Percentiles rank a stretch among this genome's conserved stretches.
phyloP scores from a whole-genome alignment of 805 yeast species.

The Yamadazyma philogaea region DNA sequence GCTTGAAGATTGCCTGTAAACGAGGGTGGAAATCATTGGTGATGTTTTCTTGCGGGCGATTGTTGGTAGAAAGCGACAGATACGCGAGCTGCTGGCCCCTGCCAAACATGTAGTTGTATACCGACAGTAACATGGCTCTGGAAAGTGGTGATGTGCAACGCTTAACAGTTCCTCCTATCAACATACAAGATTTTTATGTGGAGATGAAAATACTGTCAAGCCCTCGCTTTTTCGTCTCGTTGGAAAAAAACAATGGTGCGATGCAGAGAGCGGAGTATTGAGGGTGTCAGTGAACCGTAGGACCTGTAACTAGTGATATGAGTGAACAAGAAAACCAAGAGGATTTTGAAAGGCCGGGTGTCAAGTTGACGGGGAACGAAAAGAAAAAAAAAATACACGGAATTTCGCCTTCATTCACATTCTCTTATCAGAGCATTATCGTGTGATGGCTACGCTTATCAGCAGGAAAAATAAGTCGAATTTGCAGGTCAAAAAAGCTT shows the following conservation, averaged over 20 bases:
- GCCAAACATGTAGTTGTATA: slow-evolving; percentile 24
- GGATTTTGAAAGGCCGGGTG: no score
- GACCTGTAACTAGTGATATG: no score
- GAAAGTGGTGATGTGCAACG: neutral
- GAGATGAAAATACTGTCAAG: slow-evolving; percentile 2
- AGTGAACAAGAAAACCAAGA: no score
- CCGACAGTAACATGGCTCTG: slow-evolving; percentile 23
- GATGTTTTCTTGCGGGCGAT: slow-evolving; percentile 4
- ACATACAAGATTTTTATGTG: neutral
- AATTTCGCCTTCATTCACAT: slow-evolving; percentile 1
- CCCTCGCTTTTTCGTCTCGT: slow-evolving; percentile 2
- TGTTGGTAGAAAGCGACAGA: slow-evolving; percentile 6
- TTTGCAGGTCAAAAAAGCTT: neutral
- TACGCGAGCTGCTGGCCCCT: slow-evolving; percentile 2
- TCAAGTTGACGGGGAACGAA: neutral
- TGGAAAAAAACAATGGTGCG: neutral
- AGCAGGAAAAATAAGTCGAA: neutral
- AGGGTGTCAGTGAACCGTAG: no score
- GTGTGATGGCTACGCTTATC: slow-evolving; percentile 5
- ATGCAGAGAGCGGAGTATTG: neutral
- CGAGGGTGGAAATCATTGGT: slow-evolving; percentile 40
- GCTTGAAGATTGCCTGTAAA: slow-evolving; percentile 42
- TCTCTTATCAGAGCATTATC: slow-evolving; percentile 10
- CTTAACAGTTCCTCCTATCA: slow-evolving; percentile 1
- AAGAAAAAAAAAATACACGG: no score